Percentiles rank a stretch among this genome's conserved stretches.
These are phyloP conservation scores for Metschnikowia hibisci DNA, from an alignment of 805 yeast species.

Conservation along the genomic window DNA sequence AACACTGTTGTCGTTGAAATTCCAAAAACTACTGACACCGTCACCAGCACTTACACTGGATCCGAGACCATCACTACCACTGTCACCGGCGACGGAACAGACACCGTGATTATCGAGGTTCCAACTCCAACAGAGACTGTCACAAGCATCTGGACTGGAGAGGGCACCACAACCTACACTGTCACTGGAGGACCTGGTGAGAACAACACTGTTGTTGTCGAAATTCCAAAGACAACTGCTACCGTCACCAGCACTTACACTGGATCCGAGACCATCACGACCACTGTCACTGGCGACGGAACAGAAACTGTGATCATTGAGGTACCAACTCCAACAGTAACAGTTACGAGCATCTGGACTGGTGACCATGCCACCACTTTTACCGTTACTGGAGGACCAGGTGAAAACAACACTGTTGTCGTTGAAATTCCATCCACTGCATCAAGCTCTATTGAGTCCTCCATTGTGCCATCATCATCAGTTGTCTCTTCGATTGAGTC, in stretches of 20 bases:
- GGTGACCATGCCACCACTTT: background rate
- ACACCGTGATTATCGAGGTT: constrained; percentile 16
- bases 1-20: background rate
- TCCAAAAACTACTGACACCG: too few species aligned
- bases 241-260: too few species aligned
- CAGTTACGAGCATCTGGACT: constrained; percentile 2
- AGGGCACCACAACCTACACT: background rate
- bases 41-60: too few species aligned
- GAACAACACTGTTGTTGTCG: constrained; percentile 13
- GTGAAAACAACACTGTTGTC: constrained; percentile 10
- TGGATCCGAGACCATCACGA: constrained; percentile 1
- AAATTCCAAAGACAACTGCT: constrained; percentile 6
- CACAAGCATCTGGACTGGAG: constrained; percentile 4
- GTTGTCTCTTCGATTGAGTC: background rate
- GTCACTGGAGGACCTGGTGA: constrained; percentile 5
- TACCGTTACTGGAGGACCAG: constrained; percentile 6
- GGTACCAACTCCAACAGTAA: constrained; percentile 6
- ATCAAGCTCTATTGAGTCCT: too few species aligned
- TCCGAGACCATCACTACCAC: constrained; percentile 11
- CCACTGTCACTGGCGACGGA: constrained; percentile 14
- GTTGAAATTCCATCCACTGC: constrained; percentile 11
- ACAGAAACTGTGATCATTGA: constrained; percentile 20
- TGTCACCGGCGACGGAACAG: constrained; percentile 14
- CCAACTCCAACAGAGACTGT: constrained; percentile 6
- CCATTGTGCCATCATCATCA: background rate